Conservation (phyloP, 306 rosid genomes). For the Parietaria judaica region DNA sequence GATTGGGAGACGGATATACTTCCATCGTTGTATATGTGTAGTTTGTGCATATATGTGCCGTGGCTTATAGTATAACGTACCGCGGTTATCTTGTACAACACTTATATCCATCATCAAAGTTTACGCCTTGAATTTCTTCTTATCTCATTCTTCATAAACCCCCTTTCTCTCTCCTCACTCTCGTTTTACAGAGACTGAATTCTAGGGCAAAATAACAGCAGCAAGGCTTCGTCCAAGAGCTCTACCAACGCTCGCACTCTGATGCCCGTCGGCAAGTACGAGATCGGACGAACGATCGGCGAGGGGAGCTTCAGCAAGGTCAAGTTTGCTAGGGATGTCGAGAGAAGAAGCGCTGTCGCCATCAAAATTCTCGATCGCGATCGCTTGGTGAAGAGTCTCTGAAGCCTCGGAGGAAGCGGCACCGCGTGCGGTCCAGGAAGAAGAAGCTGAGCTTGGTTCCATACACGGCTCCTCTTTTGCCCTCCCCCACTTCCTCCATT, state of each 20-base stretch:
- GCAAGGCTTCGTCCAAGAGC: neutral
- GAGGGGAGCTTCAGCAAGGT: slow-evolving; percentile 95
- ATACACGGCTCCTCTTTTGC: neutral
- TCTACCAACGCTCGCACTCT: slow-evolving; percentile 27
- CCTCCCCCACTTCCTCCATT: neutral
- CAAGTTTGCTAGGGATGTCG: slow-evolving; percentile 62
- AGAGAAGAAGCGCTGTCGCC: slow-evolving; percentile 44
- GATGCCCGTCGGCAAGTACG: slow-evolving; percentile 77
- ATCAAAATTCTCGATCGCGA: slow-evolving; percentile 82
- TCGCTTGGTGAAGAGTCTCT: slow-evolving; percentile 57
- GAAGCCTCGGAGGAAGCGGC: slow-evolving; percentile 52
- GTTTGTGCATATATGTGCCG: too few species aligned
- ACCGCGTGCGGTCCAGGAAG: slow-evolving; percentile 74
- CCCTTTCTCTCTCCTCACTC: neutral
- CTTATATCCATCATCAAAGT: too few species aligned
- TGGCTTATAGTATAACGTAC: too few species aligned
- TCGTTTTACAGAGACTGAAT: neutral
- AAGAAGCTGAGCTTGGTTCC: slow-evolving; percentile 6
- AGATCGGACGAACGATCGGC: slow-evolving; percentile 80
- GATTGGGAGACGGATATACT: too few species aligned
- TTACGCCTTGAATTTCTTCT: too few species aligned
- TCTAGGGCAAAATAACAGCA: slow-evolving; percentile 23
- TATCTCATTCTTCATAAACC: neutral
- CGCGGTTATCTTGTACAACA: too few species aligned
- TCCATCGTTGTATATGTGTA: too few species aligned